Base-by-base conservation (phyloP, 345 rosid genomes). In the Capsella bursapastoris region DNA sequence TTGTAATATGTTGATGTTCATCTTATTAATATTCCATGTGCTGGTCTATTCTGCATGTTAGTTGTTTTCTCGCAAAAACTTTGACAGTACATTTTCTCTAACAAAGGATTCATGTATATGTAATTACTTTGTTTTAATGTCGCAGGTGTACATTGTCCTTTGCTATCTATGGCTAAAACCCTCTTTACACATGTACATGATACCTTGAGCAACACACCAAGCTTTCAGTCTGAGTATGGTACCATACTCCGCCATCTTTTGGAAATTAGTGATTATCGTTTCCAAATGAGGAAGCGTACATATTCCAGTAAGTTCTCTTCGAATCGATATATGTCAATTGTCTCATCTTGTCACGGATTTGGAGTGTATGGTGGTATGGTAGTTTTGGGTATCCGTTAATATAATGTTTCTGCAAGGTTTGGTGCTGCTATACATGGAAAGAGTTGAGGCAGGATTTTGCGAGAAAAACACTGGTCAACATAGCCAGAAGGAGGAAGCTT, bases 171-270 rank as follows among this genome's bases (percentile, higher is more conserved):
- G 74, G 92, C 78, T 58, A 93, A 82, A 74, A 65, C 76, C 34
- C 86, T 93, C 61, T 91, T 87, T 83, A 81, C 72, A 80, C 97
- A 94, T 79, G 63, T 90, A 44, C 84, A 72, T 80, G 93, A 94
- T 72, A 84, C 89, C 53, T 65, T 90, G 78, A 85, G 87, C 86
- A 87, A 68, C 63, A 88, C 86, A 48, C 88, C 95, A 53, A 86
- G 89, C 84, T 87, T 90, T 82, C 97, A 91, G 64, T 83, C 88
- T 25, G 93, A 94, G 79, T 94, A 94, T 74, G 96, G 93, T 75
- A 78, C 81, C 72, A 87, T 90, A 56, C 88, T 91, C 25, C 87
- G 96, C 48, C 87, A 85, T 84, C 89, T 94, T 66, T 80, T 94
- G 82, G 82, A 70, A 25, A 74, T 84, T 35, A 84, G 72, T 81